phyloP scores from a whole-genome alignment of 2,329 filamentous ascomycete species.

The Nigrograna mackinnonii region DNA sequence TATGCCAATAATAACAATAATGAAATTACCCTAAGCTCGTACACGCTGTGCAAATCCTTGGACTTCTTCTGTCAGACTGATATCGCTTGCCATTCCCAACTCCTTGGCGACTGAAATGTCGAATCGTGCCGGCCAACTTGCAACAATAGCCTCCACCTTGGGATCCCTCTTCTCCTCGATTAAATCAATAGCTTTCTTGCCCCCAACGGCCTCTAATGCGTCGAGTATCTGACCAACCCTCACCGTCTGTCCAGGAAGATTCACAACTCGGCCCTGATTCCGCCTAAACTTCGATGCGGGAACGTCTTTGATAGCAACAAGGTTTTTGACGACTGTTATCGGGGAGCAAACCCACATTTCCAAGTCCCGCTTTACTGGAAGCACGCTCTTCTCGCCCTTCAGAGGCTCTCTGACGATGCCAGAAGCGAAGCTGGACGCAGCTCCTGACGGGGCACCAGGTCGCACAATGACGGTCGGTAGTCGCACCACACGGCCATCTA shows the following conservation, averaged over 20 bases:
- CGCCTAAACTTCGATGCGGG: slow-evolving; percentile 50
- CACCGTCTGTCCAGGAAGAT: slow-evolving; percentile 55
- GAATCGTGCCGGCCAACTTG: slow-evolving; percentile 6
- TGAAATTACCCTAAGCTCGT: not conserved
- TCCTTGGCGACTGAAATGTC: slow-evolving; percentile 4
- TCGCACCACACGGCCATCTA: slow-evolving; percentile 59
- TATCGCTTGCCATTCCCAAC: slow-evolving; percentile 10
- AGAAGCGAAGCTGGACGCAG: slow-evolving; percentile 63
- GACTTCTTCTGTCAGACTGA: slow-evolving; percentile 7
- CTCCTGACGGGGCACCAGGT: slow-evolving; percentile 59
- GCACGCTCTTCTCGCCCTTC: slow-evolving; percentile 51
- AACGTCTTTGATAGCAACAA: slow-evolving; percentile 53
- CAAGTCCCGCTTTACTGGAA: slow-evolving; percentile 52
- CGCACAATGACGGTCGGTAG: slow-evolving; percentile 64
- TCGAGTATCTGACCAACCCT: slow-evolving; percentile 58
- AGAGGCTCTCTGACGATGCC: slow-evolving; percentile 66
- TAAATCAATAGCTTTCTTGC: slow-evolving; percentile 51
- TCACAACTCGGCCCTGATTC: slow-evolving; percentile 46
- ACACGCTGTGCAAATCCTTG: slow-evolving; percentile 9
- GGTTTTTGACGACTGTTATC: slow-evolving; percentile 55
- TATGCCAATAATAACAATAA: not conserved
- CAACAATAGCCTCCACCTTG: slow-evolving; percentile 8
- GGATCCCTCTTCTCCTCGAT: slow-evolving; percentile 43
- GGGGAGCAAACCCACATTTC: slow-evolving; percentile 61
- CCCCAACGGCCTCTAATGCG: slow-evolving; percentile 55